Conservation (phyloP, 495 filamentous ascomycete genomes). For the Tetracladium marchalianum region DNA sequence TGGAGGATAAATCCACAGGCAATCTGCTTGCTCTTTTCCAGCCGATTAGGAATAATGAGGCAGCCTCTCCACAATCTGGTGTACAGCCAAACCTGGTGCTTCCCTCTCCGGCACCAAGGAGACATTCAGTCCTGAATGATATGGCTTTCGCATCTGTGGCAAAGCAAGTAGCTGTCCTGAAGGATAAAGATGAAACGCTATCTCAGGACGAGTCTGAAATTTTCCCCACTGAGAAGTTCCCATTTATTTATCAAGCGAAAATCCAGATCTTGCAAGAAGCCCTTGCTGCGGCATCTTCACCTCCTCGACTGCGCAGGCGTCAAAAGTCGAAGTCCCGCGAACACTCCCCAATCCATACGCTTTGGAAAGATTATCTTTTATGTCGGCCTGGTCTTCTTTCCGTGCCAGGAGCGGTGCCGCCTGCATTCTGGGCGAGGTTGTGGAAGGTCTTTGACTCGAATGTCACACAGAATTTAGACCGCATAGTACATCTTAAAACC, state of each 20-base stretch:
- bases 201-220: background rate
- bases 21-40: too few relatives aligned
- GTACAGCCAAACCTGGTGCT: too few relatives aligned
- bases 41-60: too few relatives aligned
- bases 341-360: constrained; percentile 10
- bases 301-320: background rate
- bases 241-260: background rate
- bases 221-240: background rate
- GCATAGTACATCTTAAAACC: constrained; percentile 47
- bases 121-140: too few relatives aligned
- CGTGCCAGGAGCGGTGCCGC: constrained; percentile 35
- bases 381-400: constrained; percentile 36
- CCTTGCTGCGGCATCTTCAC: background rate
- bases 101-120: too few relatives aligned
- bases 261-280: background rate
- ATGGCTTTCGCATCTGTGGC: too few relatives aligned
- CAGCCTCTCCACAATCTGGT: too few relatives aligned
- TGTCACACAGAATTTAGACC: constrained; percentile 36
- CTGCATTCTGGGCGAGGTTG: constrained; percentile 41
- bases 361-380: constrained; percentile 32
- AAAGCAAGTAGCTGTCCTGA: background rate
- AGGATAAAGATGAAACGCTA: background rate
- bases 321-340: constrained; percentile 5
- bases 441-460: constrained; percentile 25
- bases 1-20: too few relatives aligned